phyloP scores from a whole-genome alignment of 768 basidiomycete species.

The Hemileccinum impolitum region DNA sequence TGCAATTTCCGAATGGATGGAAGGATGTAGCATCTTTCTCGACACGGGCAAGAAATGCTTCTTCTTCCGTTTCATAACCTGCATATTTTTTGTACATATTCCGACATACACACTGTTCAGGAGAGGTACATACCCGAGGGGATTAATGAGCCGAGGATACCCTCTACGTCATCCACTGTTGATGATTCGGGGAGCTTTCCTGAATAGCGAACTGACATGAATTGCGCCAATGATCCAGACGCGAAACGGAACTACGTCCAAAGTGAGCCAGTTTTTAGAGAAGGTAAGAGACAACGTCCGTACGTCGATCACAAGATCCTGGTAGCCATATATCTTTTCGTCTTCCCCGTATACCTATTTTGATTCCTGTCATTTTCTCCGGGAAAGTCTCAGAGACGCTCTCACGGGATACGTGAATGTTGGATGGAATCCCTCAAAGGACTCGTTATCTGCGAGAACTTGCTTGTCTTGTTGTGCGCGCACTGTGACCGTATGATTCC shows the following conservation, averaged over 20 bases:
- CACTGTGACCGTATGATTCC: constrained; percentile 40
- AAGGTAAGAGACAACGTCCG: constrained; percentile 23
- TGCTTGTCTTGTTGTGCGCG: constrained; percentile 67
- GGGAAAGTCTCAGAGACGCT: background rate
- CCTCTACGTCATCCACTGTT: constrained; percentile 86
- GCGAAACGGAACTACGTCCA: constrained; percentile 68
- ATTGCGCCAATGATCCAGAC: constrained; percentile 81
- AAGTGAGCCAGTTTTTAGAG: constrained; percentile 2
- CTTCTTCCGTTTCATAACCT: constrained; percentile 72
- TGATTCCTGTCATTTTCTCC: constrained; percentile 2
- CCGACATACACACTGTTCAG: background rate
- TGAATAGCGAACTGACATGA: constrained; percentile 64
- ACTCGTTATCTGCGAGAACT: constrained; percentile 51
- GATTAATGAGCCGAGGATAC: constrained; percentile 70
- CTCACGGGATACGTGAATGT: constrained; percentile 91
- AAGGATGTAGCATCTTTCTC: constrained; percentile 78
- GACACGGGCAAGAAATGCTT: constrained; percentile 64
- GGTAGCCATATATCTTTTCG: constrained; percentile 94
- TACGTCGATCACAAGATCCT: constrained; percentile 80
- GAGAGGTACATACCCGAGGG: constrained; percentile 50
- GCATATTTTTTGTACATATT: background rate
- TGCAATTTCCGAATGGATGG: constrained; percentile 69
- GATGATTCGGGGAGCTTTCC: constrained; percentile 60
- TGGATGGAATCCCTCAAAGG: constrained; percentile 72
- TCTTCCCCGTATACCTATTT: constrained; percentile 92